Evolutionary conservation across 1,139 yeast genomes (phyloP), one percentile per base, ranked within the genome.

Genomic region (Debaryomycetaceae sp.): DNA sequence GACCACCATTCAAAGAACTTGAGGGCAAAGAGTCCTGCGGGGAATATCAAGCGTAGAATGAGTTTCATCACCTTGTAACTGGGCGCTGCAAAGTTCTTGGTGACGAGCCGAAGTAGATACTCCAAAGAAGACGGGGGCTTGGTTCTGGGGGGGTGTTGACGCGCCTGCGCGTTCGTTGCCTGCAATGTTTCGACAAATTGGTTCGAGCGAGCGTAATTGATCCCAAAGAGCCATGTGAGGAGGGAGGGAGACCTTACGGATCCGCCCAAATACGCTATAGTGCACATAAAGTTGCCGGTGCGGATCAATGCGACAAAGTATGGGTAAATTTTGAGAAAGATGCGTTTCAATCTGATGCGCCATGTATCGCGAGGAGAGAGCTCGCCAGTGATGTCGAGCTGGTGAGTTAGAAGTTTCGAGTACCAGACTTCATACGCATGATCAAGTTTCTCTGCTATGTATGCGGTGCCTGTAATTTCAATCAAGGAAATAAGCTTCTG

Each of bases 1-100:
- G 78, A 77, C 94, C 95, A 87, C 97, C 97, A 87, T 51, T 90
- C 97, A 30, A 86, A 65, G 41, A 90, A 85, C 53, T 86, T 85
- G 38, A 90, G 65, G 22, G 80, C 49, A 49, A 90, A 87, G 35
- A 90, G 80, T 3, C 94, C 83, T 1, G 81, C 68, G 0, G 97
- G 97, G 55, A 90, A 73, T 20, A 81, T 61, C 2, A 72, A 71
- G 19, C 70, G 75, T 22, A 49, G 28, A 2, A 63, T 31, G 12
- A 62, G 47, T 22, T 65, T 55, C 4, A 64, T 35, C 2, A 58
- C 28, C 24, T 45, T 53, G 52, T 67, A 57, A 1, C 67, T 31
- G 3, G 77, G 78, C 15, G 40, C 43, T 4, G 66, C 48, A 20
- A 65, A 41, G 20, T 48, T 48, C 3, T 44, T 42, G 10, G 57